Base-by-base conservation (phyloP, 257 asterid genomes). In the Primulina eburnea region DNA sequence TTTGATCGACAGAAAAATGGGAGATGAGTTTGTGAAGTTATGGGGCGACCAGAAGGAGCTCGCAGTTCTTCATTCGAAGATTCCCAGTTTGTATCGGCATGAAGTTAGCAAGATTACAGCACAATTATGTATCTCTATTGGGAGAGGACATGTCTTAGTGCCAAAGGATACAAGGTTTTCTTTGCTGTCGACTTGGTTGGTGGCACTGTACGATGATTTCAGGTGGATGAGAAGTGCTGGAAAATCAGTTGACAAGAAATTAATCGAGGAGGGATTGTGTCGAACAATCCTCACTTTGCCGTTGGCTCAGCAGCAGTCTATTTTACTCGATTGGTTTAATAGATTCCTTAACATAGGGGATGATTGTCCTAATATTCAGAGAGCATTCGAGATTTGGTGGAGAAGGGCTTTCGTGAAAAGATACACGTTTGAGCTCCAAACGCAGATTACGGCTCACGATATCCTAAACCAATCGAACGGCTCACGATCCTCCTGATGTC, bases 31-130 rank as follows among this genome's bases (percentile, higher is more conserved):
- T 76, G 96, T 87, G 59, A 75, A 79, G 26, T 60, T 94, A 50
- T 94, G 99, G 99, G 94, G 97, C 9, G 92, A 85, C 11, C 99
- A 91, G 79, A 89, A 81, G 71, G 99, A 94, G 77, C 95, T 94
- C 18, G 87, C 87, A 0, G 63, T 28, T 64, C 97, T 94, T 47
- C 97, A 94, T 66, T 89, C 97, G 3, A 94, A 89, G 71, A 86
- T 91, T 21, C 97, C 97, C 7, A 74, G 80, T 10, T 82, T 85
- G 91, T 89, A 86, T 70, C 75, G 97, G 12, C 97, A 94, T 62
- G 97, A 91, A 56, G 84, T 91, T 69, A 91, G 97, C 78, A 82
- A 83, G 81, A 85, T 94, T 34, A 94, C 99, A 20, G 97, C 99
- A 7, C 92, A 86, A 68, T 75, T 94, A 11, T 91, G 96, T 47